A percentile compares a stretch with the other conserved stretches of the same genome.
phyloP scores from a whole-genome alignment of 805 yeast genomes.

The Candida boidinii region DNA sequence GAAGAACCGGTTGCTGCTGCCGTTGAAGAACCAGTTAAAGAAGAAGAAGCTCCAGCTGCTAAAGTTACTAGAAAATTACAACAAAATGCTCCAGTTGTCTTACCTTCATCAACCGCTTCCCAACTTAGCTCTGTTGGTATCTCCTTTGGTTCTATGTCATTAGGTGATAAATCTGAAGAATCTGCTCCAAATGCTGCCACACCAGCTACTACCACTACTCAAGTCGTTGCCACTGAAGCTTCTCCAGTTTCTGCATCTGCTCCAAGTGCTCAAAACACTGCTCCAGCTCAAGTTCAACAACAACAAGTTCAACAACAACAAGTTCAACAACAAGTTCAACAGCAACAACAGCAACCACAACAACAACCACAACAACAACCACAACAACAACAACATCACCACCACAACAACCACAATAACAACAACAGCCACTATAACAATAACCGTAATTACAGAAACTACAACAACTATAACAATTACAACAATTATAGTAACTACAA shows the following conservation, averaged over 20 bases:
- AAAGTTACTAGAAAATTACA: slow-evolving; percentile 7
- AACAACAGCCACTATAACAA: slow-evolving; percentile 10
- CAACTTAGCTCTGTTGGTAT: slow-evolving; percentile 38
- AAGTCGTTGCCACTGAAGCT: slow-evolving; percentile 1
- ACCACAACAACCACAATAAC: slow-evolving; percentile 25
- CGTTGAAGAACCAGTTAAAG: slow-evolving; percentile 2
- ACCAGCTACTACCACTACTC: not conserved
- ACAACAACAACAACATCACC: slow-evolving; percentile 14
- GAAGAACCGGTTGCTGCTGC: slow-evolving; percentile 4
- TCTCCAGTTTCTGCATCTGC: slow-evolving; percentile 4
- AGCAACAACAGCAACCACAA: slow-evolving; percentile 11
- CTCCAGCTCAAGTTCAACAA: slow-evolving; percentile 3
- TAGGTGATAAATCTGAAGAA: slow-evolving; percentile 34
- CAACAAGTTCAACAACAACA: slow-evolving; percentile 5
- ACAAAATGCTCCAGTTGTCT: slow-evolving; percentile 28
- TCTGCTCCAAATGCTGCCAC: slow-evolving; percentile 10
- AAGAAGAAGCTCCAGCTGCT: not conserved
- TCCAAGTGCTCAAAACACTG: slow-evolving; percentile 3
- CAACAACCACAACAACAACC: slow-evolving; percentile 10
- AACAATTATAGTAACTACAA: slow-evolving; percentile 10
- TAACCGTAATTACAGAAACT: slow-evolving; percentile 9
- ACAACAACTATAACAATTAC: slow-evolving; percentile 14
- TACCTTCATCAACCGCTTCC: slow-evolving; percentile 39
- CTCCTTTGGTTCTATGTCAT: slow-evolving; percentile 44
- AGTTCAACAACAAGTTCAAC: slow-evolving; percentile 9